Evolutionary conservation across 1,284 basidiomycete species (phyloP), one percentile per base, ranked within the genome.

Genomic region (Sphaerobolus stellatus): DNA sequence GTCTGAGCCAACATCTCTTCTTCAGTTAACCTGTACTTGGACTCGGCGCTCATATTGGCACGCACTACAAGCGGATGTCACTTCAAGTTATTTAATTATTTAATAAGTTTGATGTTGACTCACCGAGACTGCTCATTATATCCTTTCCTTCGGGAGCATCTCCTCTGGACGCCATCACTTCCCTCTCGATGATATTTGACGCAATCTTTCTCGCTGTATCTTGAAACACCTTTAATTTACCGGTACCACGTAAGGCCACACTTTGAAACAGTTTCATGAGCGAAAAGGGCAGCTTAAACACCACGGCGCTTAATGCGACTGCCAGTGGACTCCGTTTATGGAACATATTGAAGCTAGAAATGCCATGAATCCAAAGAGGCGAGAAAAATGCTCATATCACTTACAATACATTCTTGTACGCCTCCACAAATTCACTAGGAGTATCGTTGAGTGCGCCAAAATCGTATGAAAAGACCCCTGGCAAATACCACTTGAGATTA

Each of bases 1-100:
- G 86, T 80, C 62, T 84, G 80, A 13, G 80, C 66, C 2, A 80
- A 59, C 59, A 84, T 64, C 56, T 84, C 84, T 28, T 76, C 73
- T 28, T 82, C 76, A 5, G 61, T 73, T 52, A 86, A 64, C 52
- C 69, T 71, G 25, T 68, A 67, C 54, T 70, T 74, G 45, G 72
- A 71, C 7, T 77, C 67, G 41, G 77, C 70, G 5, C 75, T 74
- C 43, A 70, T 70, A 57, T 84, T 84, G 7, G 82, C 81, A 61
- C 74, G 76, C 41, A 83, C 83, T 83, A 48, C 0, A 28, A 30
- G 33, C n/a, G 11, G 41, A 43, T 43, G 22, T 13, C 3, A 20
- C 20, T 14, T 38, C 7, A 16, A 4, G 40, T 36, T 29, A 29
- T 6, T 4, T 14, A 4, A 18, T 38, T 3, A 43, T 20, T 3